Conservation (phyloP, 352 stramenopile species). For the Saprolegnia diclina region DNA sequence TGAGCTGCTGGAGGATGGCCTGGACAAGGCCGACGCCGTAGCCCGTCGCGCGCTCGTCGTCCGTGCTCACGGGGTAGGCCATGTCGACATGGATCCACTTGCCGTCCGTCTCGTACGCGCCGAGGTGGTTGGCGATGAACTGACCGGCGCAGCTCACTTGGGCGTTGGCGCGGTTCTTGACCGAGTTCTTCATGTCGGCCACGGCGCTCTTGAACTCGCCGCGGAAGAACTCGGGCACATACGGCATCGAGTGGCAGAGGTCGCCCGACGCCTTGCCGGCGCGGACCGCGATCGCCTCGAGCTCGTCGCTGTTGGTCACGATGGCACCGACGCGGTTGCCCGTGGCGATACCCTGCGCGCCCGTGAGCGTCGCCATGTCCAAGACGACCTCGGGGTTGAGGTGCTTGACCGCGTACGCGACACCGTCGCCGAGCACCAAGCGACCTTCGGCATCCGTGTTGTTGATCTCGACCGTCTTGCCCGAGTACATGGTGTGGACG, state of each 20-base stretch:
- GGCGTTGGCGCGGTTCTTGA: slow-evolving; percentile 89
- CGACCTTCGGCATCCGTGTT: slow-evolving; percentile 95
- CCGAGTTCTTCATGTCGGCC: slow-evolving; percentile 97
- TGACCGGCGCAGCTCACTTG: slow-evolving; percentile 91
- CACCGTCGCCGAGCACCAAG: slow-evolving; percentile 91
- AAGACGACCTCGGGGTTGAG: slow-evolving; percentile 86
- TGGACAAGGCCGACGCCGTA: slow-evolving; percentile 91
- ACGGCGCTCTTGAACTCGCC: slow-evolving; percentile 89
- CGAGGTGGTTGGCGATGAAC: slow-evolving; percentile 94
- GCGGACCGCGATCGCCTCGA: slow-evolving; percentile 76
- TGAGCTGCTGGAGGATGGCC: slow-evolving; percentile 45
- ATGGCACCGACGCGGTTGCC: slow-evolving; percentile 89
- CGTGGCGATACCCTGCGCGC: slow-evolving; percentile 90
- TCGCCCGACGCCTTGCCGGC: slow-evolving; percentile 87
- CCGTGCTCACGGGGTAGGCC: slow-evolving; percentile 78
- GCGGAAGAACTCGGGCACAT: slow-evolving; percentile 90
- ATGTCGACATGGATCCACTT: slow-evolving; percentile 96
- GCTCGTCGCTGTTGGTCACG: slow-evolving; percentile 85
- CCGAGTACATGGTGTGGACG: slow-evolving; percentile 90
- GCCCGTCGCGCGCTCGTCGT: slow-evolving; percentile 83
- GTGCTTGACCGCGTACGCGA: slow-evolving; percentile 90
- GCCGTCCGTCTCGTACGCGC: slow-evolving; percentile 64
- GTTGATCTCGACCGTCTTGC: slow-evolving; percentile 96
- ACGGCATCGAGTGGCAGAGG: slow-evolving; percentile 89
- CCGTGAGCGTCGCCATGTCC: slow-evolving; percentile 96